Base-by-base conservation (phyloP, 768 basidiomycete species). In the Trametes punicea region DNA sequence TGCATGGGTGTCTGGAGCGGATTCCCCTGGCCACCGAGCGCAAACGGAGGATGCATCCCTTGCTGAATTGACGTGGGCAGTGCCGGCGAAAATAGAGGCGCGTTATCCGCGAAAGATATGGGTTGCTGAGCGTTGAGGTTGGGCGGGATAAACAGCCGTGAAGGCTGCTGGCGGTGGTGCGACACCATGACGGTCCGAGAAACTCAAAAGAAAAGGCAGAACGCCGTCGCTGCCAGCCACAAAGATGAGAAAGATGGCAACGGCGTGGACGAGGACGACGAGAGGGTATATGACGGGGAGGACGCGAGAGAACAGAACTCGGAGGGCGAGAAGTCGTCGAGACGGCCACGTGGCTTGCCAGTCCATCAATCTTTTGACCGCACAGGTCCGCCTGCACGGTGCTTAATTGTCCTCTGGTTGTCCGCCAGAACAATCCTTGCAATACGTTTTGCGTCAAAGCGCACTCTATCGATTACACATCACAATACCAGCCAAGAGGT, bases 1-100 rank as follows among this genome's bases (percentile, higher is more conserved):
- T 90, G 88, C 75, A 90, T 83, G 41, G 88, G 88, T 4, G 87
- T 88, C 66, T 87, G 88, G 47, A 88, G 71, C 45, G 80, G 61
- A 53, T 72, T 48, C 6, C 29, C 53, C 30, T 67, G 36, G 56
- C 77, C 54, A 63, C 70, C 44, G 6, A 56, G 46, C 59, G 75
- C 70, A 30, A 80, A 80, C 0, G 77, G 68, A 0, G 84, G 81
- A 59, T 81, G 83, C 70, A 81, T 84, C 39, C 77, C 71, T 23
- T 79, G 79, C 62, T 82, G 82, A 21, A 85, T 60, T 48, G 80
- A 73, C 0, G 85, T 81, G 31, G 83, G 85, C 38, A 87, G 70
- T 40, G 77, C 81, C 6, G 88, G 86, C 6, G 88, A 87, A 68
- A 77, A 88, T 62, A 86, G 70, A 75, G 74, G 59, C 27, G 77